Conservation (phyloP, 2,329 filamentous ascomycete genomes). For the Aaosphaeria pasadenensis region DNA sequence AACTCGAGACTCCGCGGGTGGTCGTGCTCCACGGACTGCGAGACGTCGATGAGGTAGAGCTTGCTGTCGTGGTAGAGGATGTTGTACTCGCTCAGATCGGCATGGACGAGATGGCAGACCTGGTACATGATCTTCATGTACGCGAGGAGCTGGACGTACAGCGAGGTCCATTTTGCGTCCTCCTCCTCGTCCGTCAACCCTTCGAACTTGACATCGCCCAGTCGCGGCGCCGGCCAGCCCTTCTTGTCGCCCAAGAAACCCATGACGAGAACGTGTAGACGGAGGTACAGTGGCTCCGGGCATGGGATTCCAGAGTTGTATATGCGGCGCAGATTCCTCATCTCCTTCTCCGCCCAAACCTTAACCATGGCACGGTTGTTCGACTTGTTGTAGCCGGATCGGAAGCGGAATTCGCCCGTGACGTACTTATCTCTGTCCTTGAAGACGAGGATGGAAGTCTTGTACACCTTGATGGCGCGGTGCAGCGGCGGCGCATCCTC, state of each 20-base stretch:
- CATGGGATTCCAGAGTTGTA: conserved; percentile 82
- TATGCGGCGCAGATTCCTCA: conserved; percentile 85
- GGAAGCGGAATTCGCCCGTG: conserved; percentile 88
- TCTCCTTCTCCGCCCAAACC: conserved; percentile 98
- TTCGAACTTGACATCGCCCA: conserved; percentile 79
- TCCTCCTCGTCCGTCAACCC: conserved; percentile 55
- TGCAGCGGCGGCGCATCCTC: conserved; percentile 55
- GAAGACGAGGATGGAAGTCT: conserved; percentile 95
- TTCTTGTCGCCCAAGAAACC: conserved; percentile 83
- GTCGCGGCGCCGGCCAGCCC: conserved; percentile 81
- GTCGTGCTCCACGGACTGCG: conserved; percentile 94
- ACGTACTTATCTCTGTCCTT: conserved; percentile 98
- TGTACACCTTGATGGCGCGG: conserved; percentile 97
- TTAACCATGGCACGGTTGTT: conserved; percentile 98
- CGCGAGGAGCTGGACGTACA: conserved; percentile 81
- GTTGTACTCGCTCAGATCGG: conserved; percentile 98
- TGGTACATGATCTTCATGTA: conserved; percentile 95
- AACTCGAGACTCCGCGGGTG: conserved; percentile 92
- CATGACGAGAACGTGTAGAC: conserved; percentile 96
- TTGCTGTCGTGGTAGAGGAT: conserved; percentile 80
- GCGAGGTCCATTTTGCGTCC: conserved; percentile 68
- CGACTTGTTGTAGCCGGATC: conserved; percentile 86
- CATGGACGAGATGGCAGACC: conserved; percentile 86
- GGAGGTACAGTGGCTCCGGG: conserved; percentile 83
- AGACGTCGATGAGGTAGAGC: conserved; percentile 95